These are phyloP conservation scores for Scutellaria barbata DNA, from an alignment of 257 asterid genomes.

Conservation along the genomic window DNA sequence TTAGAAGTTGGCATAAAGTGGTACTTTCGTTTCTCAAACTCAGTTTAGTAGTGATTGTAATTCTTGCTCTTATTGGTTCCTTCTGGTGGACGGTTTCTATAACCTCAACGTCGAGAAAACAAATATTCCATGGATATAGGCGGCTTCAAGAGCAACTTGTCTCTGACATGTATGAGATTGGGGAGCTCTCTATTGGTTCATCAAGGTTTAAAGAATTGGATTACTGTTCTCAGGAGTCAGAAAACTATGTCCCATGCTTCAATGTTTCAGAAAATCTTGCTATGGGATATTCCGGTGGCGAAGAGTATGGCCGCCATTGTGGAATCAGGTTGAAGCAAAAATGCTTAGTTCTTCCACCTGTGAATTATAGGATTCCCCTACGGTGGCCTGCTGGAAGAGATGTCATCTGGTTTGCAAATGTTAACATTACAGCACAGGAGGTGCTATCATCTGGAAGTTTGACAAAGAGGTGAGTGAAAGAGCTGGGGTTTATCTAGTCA, in stretches of 20 bases:
- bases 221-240: slow-evolving; percentile 75
- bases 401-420: slow-evolving; percentile 97
- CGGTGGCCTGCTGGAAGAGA: slow-evolving; percentile 97
- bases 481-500: slow-evolving; percentile 28
- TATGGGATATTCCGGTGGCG: slow-evolving; percentile 65
- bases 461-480: slow-evolving; percentile 78
- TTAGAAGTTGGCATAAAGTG: slow-evolving; percentile 66
- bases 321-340: slow-evolving; percentile 55
- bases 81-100: slow-evolving; percentile 95
- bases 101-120: slow-evolving; percentile 74
- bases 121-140: slow-evolving; percentile 75
- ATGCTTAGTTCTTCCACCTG: slow-evolving; percentile 90
- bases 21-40: slow-evolving; percentile 57
- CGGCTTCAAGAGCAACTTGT: slow-evolving; percentile 87
- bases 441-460: slow-evolving; percentile 93
- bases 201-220: slow-evolving; percentile 73
- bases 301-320: slow-evolving; percentile 75
- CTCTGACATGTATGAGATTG: slow-evolving; percentile 85
- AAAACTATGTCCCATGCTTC: slow-evolving; percentile 89
- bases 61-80: slow-evolving; percentile 87
- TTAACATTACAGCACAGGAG: slow-evolving; percentile 96
- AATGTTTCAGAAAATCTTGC: slow-evolving; percentile 80
- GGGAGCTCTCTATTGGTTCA: slow-evolving; percentile 75
- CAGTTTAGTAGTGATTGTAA: slow-evolving; percentile 73
- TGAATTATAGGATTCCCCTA: slow-evolving; percentile 80